Conservation (phyloP, 2,329 filamentous ascomycete species). For the Raffaelea arxii region DNA sequence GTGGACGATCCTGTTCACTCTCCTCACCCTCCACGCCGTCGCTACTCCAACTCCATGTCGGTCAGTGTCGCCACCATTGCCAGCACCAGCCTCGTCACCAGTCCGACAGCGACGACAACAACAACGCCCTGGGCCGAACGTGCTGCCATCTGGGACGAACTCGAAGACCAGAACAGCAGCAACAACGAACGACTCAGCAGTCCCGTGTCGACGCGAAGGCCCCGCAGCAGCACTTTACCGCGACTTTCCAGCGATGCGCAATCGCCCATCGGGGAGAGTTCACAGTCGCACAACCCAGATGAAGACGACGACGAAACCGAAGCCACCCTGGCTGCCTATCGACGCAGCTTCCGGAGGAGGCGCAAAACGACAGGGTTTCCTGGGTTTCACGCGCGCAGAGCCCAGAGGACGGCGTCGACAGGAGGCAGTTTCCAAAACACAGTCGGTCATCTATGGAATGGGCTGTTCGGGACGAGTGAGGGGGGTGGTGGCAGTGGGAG, state of each 20-base stretch:
- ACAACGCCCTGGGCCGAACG: conserved; percentile 52
- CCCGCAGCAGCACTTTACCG: conserved; percentile 41
- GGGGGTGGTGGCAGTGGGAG: conserved; percentile 39
- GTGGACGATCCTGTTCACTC: neutral
- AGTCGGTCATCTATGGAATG: conserved; percentile 34
- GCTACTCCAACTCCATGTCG: no score
- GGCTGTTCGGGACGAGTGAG: conserved; percentile 41
- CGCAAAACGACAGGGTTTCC: conserved; percentile 54
- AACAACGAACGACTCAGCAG: conserved; percentile 10
- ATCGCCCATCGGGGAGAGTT: neutral
- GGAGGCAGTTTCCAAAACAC: neutral
- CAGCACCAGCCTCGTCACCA: neutral
- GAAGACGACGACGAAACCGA: conserved; percentile 13
- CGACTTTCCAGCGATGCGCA: conserved; percentile 20
- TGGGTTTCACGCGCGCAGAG: conserved; percentile 45
- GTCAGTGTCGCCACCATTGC: neutral
- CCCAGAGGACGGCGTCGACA: conserved; percentile 21
- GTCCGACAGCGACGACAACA: conserved; percentile 18
- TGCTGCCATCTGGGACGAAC: conserved; percentile 78
- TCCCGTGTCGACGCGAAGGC: conserved; percentile 24
- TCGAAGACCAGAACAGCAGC: conserved; percentile 60
- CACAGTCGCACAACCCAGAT: conserved; percentile 7
- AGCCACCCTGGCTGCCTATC: conserved; percentile 7
- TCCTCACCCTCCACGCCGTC: conserved; percentile 23
- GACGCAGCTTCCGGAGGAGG: conserved; percentile 28